A percentile compares a stretch with the other conserved stretches of the same genome.
Conservation (phyloP, 495 filamentous ascomycete genomes). For the Aspergillus campestris region DNA sequence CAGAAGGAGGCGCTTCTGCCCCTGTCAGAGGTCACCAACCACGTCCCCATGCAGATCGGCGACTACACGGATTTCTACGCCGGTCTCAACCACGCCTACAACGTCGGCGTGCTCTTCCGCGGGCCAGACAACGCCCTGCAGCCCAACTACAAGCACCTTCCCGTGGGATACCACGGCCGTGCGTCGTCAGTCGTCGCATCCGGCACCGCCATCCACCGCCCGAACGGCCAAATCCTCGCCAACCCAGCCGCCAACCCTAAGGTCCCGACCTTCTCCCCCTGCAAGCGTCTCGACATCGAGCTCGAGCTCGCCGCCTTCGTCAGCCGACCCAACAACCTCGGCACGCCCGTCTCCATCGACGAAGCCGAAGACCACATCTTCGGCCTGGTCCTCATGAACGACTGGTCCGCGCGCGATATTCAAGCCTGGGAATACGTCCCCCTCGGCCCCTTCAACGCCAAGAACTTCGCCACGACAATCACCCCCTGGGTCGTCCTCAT, state of each 20-base stretch:
- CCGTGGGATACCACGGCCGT: slow-evolving; percentile 82
- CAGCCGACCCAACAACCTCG: slow-evolving; percentile 55
- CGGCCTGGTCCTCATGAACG: slow-evolving; percentile 84
- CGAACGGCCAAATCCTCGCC: slow-evolving; percentile 71
- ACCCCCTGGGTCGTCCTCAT: slow-evolving; percentile 82
- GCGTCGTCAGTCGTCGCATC: slow-evolving; percentile 72
- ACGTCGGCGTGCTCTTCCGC: slow-evolving; percentile 75
- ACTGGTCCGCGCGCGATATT: slow-evolving; percentile 89
- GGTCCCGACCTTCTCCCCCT: slow-evolving; percentile 53
- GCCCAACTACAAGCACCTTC: slow-evolving; percentile 84
- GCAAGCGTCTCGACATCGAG: slow-evolving; percentile 72
- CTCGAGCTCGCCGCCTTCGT: slow-evolving; percentile 84
- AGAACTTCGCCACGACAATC: slow-evolving; percentile 90
- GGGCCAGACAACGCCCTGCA: slow-evolving; percentile 72
- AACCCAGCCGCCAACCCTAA: slow-evolving; percentile 55
- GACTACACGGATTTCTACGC: slow-evolving; percentile 98
- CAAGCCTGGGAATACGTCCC: slow-evolving; percentile 88
- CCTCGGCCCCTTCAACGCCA: slow-evolving; percentile 79
- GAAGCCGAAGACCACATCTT: slow-evolving; percentile 74
- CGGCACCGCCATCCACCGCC: slow-evolving; percentile 65
- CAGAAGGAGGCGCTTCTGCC: slow-evolving; percentile 47
- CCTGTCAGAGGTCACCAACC: slow-evolving; percentile 53
- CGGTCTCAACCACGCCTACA: slow-evolving; percentile 81
- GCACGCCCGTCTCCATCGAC: slow-evolving; percentile 51
- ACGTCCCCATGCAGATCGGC: slow-evolving; percentile 81